Evolutionary conservation across 371 early-diverging fungal genomes (phyloP).

Genomic region (Mortierella sp.): DNA sequence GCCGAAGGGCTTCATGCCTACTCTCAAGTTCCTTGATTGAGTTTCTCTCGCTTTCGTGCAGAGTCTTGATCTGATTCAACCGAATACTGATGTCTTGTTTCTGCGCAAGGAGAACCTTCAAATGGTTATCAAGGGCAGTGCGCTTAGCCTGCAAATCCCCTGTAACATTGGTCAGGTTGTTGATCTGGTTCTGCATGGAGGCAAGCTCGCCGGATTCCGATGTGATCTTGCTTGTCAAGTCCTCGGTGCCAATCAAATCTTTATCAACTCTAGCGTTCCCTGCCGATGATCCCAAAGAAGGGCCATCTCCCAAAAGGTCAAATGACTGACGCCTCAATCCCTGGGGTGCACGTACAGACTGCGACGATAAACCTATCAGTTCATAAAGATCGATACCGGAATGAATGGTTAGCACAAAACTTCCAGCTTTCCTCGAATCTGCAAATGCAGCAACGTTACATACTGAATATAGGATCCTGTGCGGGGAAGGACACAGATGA

Average conservation of each 20-base stretch:
- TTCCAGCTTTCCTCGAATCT: too few relatives aligned
- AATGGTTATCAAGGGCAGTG: conserved; percentile 49
- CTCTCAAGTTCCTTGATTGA: conserved; percentile 59
- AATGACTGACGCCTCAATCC: conserved; percentile 71
- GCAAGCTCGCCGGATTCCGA: conserved; percentile 52
- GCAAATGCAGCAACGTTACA: background rate
- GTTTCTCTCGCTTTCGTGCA: conserved; percentile 60
- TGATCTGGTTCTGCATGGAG: conserved; percentile 58
- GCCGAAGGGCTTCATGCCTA: conserved; percentile 53
- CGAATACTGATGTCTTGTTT: conserved; percentile 64
- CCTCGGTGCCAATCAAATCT: conserved; percentile 35
- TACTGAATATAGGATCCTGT: conserved; percentile 34
- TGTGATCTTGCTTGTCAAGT: conserved; percentile 53
- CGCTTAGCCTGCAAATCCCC: conserved; percentile 62
- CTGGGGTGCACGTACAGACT: conserved; percentile 55
- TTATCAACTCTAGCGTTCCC: conserved; percentile 21
- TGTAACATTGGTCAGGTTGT: conserved; percentile 58
- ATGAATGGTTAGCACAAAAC: too few relatives aligned
- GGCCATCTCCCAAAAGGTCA: conserved; percentile 65
- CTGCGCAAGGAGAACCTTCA: conserved; percentile 54
- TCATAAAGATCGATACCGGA: too few relatives aligned
- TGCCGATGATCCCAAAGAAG: conserved; percentile 17
- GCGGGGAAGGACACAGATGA: conserved; percentile 18
- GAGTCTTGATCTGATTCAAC: conserved; percentile 58
- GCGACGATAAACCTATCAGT: conserved; percentile 54